Base-by-base conservation (phyloP, 331 rosid genomes). In the Pyracantha coccinea region DNA sequence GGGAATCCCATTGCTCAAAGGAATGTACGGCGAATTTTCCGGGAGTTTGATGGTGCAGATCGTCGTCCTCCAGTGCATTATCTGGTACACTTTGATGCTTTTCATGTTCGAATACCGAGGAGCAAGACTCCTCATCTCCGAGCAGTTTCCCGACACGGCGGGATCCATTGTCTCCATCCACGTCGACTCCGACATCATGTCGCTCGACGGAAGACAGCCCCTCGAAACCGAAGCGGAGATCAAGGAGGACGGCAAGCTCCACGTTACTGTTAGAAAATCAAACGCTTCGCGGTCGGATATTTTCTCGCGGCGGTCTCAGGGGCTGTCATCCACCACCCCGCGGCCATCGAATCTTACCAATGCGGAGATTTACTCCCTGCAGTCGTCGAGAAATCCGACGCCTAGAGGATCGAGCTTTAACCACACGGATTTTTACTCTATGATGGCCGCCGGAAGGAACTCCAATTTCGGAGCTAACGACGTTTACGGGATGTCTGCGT, bases 1-100 rank as follows among this genome's bases (percentile, higher is more conserved):
- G 98, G 98, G 98, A 1, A 93, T 93, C n/a, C 95, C 98, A 6
- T 59, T 93, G 17, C 91, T 93, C 21, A 93, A 89, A 58, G 95
- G 93, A 2, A 93, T 93, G 98, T 93, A 90, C 53, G 98, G 98
- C 1, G 97, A 90, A 0, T 85, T 79, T 71, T 89, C 97, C 0
- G 95, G 91, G 15, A 86, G 87, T 12, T 41, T 92, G 5, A 92
- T 92, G 97, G 97, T 92, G 11, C 98, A 90, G 28, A 92, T 92
- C 35, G 98, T 92, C 21, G 96, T 92, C 19, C 95, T 92, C 19
- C 98, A 92, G 53, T 90, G 98, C 76, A 93, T 93, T 55, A 93
- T 93, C n/a, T 93, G 98, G 98, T 93, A 93, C 87, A 93, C 97
- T 5, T n/a, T 93, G 47, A 89, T 93, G 90, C 78, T 89, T 10